These are phyloP conservation scores for Gyrodon lividus DNA, from an alignment of 768 basidiomycete genomes.

Conservation along the genomic window DNA sequence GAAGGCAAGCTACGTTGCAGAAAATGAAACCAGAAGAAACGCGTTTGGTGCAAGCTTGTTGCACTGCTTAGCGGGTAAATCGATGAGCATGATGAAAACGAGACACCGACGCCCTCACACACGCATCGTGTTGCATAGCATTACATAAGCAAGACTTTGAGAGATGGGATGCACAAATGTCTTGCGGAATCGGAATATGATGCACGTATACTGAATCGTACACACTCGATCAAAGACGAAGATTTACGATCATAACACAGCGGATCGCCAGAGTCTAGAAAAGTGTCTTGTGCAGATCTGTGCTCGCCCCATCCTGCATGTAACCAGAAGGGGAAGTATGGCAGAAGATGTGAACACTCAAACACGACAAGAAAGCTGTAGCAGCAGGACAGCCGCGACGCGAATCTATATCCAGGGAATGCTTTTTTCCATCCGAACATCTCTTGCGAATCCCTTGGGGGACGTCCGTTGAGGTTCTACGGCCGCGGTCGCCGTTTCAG, in stretches of 20 bases:
- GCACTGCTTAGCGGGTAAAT: constrained; percentile 10
- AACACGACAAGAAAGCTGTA: neutral
- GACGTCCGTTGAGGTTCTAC: neutral
- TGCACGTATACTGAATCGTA: no score
- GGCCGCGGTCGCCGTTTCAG: neutral
- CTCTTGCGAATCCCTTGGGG: neutral
- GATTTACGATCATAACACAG: no score
- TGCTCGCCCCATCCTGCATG: neutral
- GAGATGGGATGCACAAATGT: no score
- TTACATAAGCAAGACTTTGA: constrained; percentile 23
- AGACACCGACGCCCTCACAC: neutral
- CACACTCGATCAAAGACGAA: no score
- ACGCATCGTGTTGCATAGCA: constrained; percentile 10
- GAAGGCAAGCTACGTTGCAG: constrained; percentile 2
- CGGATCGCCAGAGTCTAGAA: neutral
- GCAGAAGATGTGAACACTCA: neutral
- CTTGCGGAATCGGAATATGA: no score
- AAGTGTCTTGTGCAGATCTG: neutral
- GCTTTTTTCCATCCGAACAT: neutral
- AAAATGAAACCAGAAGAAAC: neutral
- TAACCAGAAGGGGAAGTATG: neutral
- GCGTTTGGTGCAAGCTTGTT: constrained; percentile 5
- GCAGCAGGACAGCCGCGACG: neutral
- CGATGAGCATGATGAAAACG: constrained; percentile 15
- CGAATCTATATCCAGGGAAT: neutral